Conservation (phyloP, 2,329 filamentous ascomycete genomes). For the Arachnomyces sp. region DNA sequence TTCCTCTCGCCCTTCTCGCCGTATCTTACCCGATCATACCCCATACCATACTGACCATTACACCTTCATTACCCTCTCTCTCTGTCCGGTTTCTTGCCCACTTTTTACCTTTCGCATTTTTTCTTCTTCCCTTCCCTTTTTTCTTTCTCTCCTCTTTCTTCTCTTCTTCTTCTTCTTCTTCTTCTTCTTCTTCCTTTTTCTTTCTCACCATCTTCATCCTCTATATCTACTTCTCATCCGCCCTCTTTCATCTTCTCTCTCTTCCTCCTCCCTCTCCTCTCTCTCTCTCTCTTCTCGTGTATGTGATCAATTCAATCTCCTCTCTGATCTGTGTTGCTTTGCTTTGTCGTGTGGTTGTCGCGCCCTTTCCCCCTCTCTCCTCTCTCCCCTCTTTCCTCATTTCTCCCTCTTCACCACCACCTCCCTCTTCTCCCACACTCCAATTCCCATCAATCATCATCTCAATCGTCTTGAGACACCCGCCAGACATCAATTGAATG, state of each 20-base stretch:
- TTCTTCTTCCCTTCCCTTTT: background rate
- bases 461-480: too few relatives aligned
- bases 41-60: too few relatives aligned
- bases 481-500: too few relatives aligned
- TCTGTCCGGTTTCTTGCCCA: background rate
- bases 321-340: background rate
- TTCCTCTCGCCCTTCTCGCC: too few relatives aligned
- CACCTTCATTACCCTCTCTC: too few relatives aligned
- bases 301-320: background rate
- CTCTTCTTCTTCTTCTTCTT: slow-evolving; percentile 3
- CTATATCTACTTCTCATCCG: slow-evolving; percentile 9
- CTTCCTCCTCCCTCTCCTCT: slow-evolving; percentile 6
- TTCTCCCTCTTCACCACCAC: background rate
- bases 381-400: slow-evolving; percentile 3
- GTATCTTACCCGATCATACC: too few relatives aligned
- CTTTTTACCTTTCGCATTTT: background rate
- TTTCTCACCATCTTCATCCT: slow-evolving; percentile 7
- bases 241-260: slow-evolving; percentile 7
- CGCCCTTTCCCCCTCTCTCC: slow-evolving; percentile 1
- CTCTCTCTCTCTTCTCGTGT: slow-evolving; percentile 6
- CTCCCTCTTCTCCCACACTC: background rate
- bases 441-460: background rate
- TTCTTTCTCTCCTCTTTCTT: background rate
- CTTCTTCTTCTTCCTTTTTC: slow-evolving; percentile 5
- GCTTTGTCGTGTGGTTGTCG: background rate